These are phyloP conservation scores for Ajuga chamaepitys DNA, from an alignment of 257 asterid species.

Conservation along the genomic window DNA sequence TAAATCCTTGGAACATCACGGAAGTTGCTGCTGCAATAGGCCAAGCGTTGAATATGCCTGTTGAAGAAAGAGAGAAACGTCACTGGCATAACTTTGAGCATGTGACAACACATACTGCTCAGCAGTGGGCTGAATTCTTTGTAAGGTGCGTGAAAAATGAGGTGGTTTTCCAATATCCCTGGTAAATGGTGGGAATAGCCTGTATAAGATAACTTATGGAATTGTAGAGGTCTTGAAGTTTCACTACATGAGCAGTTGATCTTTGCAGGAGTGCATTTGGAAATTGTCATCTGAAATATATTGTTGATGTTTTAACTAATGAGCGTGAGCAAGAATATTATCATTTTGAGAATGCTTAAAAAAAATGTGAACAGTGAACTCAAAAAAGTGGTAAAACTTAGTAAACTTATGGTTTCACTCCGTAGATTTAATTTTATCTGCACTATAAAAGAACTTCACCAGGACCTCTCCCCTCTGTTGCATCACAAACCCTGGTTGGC, in stretches of 20 bases:
- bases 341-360: background rate
- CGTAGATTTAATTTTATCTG: background rate
- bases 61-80: constrained; percentile 91
- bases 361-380: background rate
- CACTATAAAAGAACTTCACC: background rate
- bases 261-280: background rate
- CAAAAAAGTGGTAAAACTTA: background rate
- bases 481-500: background rate
- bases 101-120: constrained; percentile 97
- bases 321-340: background rate
- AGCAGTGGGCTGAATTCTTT: constrained; percentile 95
- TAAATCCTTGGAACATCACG: constrained; percentile 96
- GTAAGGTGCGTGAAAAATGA: constrained; percentile 55
- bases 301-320: background rate
- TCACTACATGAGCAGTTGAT: background rate
- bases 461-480: background rate
- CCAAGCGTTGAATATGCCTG: constrained; percentile 77
- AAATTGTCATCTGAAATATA: background rate
- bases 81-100: constrained; percentile 78
- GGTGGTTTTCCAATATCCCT: constrained; percentile 7
- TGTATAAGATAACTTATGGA: background rate
- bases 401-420: background rate
- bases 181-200: constrained; percentile 8
- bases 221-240: background rate
- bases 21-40: constrained; percentile 60